Evolutionary conservation across 805 yeast species (phyloP).

Genomic region (Priceomyces fermenticarens): DNA sequence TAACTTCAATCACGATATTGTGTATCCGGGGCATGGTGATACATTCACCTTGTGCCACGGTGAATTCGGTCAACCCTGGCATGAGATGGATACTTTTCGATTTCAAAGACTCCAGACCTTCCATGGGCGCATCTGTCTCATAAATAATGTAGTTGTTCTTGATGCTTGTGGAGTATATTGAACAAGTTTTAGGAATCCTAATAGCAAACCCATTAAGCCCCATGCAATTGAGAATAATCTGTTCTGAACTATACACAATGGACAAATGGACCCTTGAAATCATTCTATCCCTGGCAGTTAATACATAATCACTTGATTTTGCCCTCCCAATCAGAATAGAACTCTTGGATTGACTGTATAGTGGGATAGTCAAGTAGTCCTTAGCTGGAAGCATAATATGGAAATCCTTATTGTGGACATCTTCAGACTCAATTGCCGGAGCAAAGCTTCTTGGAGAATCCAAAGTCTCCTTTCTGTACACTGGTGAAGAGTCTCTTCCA

Average conservation of each 20-base stretch:
- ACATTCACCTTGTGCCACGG: slow-evolving; percentile 60
- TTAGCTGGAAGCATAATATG: slow-evolving; percentile 33
- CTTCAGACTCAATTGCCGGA: not conserved
- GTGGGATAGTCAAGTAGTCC: slow-evolving; percentile 32
- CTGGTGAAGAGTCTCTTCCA: slow-evolving; percentile 43
- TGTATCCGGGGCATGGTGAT: slow-evolving; percentile 61
- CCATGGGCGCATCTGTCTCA: slow-evolving; percentile 17
- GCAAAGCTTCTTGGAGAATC: not conserved
- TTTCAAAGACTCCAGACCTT: slow-evolving; percentile 5
- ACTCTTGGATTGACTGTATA: slow-evolving; percentile 33
- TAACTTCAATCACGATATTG: slow-evolving; percentile 65
- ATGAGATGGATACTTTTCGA: slow-evolving; percentile 41
- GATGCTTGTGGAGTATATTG: slow-evolving; percentile 22
- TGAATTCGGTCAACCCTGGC: slow-evolving; percentile 47
- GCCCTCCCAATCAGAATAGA: slow-evolving; percentile 62
- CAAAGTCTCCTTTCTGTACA: slow-evolving; percentile 2
- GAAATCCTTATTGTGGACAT: slow-evolving; percentile 22
- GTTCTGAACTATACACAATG: slow-evolving; percentile 40
- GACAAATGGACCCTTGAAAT: slow-evolving; percentile 68
- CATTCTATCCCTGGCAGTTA: slow-evolving; percentile 48
- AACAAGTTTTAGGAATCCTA: slow-evolving; percentile 52
- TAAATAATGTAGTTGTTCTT: slow-evolving; percentile 19
- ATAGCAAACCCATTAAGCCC: slow-evolving; percentile 83
- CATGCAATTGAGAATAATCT: slow-evolving; percentile 60
- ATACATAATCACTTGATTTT: slow-evolving; percentile 48